A percentile compares a stretch with the other conserved stretches of the same genome.
These are phyloP conservation scores for Silene latifolia DNA, from an alignment of 148 eudicot genomes.

Conservation along the genomic window DNA sequence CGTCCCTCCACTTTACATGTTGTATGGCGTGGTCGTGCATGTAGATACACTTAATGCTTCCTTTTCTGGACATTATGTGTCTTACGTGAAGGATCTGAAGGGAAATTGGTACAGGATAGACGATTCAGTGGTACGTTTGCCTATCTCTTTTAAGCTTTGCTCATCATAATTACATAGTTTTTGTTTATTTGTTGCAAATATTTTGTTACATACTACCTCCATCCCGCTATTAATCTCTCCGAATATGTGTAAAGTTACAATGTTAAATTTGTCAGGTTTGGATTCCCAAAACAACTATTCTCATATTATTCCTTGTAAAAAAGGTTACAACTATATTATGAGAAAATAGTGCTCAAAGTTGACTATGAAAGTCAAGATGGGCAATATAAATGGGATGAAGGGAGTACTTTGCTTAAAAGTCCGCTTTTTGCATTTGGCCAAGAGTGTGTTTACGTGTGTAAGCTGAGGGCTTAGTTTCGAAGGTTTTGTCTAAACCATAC, in stretches of 20 bases:
- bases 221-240: no score
- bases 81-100: conserved; percentile 77
- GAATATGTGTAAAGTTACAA: no score
- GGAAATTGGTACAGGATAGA: conserved; percentile 88
- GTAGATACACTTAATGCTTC: conserved; percentile 90
- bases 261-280: no score
- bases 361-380: no score
- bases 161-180: not conserved
- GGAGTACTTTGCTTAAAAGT: not conserved
- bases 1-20: conserved; percentile 81
- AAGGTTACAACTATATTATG: no score
- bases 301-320: no score
- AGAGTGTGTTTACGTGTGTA: not conserved
- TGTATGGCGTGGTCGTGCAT: conserved; percentile 89
- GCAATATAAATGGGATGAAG: not conserved
- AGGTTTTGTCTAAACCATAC: not conserved
- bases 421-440: not conserved
- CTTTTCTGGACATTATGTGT: conserved; percentile 89
- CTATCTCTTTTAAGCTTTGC: not conserved
- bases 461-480: not conserved
- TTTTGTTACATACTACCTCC: no score
- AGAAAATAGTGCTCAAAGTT: no score
- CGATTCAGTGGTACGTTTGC: conserved; percentile 64
- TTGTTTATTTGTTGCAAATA: no score
- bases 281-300: no score